phyloP scores from a whole-genome alignment of 2,329 filamentous ascomycete species.

The Colletotrichum sp. region DNA sequence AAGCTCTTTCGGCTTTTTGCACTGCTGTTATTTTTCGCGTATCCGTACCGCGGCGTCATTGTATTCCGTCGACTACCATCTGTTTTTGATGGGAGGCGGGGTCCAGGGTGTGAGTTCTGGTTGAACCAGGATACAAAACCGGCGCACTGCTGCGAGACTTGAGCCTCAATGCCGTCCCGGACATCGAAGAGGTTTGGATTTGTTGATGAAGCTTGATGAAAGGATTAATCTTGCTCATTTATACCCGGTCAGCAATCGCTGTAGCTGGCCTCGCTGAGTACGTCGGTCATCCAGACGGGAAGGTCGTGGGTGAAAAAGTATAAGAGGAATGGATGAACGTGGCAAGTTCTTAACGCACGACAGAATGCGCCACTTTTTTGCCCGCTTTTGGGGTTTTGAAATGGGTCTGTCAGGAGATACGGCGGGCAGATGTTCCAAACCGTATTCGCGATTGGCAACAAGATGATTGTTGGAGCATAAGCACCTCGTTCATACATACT shows the following conservation, averaged over 20 bases:
- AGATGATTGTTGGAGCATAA: background rate
- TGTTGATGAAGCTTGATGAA: background rate
- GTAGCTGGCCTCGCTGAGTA: accelerated
- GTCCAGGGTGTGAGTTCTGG: too few relatives aligned
- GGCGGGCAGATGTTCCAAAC: too few relatives aligned
- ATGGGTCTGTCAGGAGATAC: background rate
- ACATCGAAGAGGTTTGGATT: too few relatives aligned
- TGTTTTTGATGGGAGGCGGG: background rate
- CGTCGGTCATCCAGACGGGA: background rate
- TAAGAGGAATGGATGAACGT: background rate
- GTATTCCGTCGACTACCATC: background rate
- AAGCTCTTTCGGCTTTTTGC: background rate
- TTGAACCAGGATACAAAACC: too few relatives aligned
- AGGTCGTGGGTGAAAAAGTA: background rate
- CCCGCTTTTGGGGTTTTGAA: too few relatives aligned
- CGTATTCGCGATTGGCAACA: too few relatives aligned
- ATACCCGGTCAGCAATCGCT: background rate
- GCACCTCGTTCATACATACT: background rate
- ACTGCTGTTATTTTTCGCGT: accelerated
- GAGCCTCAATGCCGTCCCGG: too few relatives aligned
- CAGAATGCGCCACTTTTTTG: too few relatives aligned
- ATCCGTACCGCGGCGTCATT: accelerated
- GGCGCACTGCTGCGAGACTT: too few relatives aligned
- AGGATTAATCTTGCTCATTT: background rate
- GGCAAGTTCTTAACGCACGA: background rate